These are phyloP conservation scores for Copromyces sp. DNA, from an alignment of 495 filamentous ascomycete species.

Conservation along the genomic window DNA sequence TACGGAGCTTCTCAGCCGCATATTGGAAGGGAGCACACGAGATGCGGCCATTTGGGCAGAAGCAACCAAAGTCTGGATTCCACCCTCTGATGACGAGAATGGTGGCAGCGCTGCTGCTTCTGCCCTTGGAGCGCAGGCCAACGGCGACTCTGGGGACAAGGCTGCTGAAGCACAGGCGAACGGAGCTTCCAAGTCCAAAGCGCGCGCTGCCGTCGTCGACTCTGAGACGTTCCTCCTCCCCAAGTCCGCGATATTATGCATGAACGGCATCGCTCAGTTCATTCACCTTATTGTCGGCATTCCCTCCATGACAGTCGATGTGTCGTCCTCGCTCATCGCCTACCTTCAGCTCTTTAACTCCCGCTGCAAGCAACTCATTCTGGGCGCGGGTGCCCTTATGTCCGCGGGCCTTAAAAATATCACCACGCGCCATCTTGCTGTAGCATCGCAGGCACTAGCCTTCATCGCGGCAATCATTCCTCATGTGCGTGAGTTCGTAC, in stretches of 20 bases:
- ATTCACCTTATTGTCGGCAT: constrained; percentile 73
- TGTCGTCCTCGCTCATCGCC: constrained; percentile 51
- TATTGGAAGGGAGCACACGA: constrained; percentile 69
- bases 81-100: constrained; percentile 30
- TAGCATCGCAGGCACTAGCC: constrained; percentile 80
- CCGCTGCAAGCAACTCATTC: constrained; percentile 82
- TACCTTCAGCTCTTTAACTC: constrained; percentile 90
- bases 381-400: constrained; percentile 83
- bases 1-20: constrained; percentile 49
- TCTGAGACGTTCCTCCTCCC: constrained; percentile 79
- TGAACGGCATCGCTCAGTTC: constrained; percentile 72
- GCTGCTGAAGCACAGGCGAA: constrained; percentile 32
- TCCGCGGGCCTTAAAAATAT: constrained; percentile 95
- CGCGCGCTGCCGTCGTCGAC: constrained; percentile 67
- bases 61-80: constrained; percentile 61
- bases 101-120: constrained; percentile 9
- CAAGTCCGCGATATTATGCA: constrained; percentile 64
- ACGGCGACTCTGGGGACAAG: constrained; percentile 12
- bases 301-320: constrained; percentile 76
- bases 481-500: constrained; percentile 81
- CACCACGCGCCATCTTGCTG: constrained; percentile 87
- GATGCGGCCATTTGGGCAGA: constrained; percentile 68
- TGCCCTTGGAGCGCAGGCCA: constrained; percentile 4
- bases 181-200: constrained; percentile 53
- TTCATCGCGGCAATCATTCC: constrained; percentile 84